Percentiles rank a stretch among this genome's conserved stretches.
These are phyloP conservation scores for Chalciporus chontae DNA, from an alignment of 768 basidiomycete genomes.

Conservation along the genomic window DNA sequence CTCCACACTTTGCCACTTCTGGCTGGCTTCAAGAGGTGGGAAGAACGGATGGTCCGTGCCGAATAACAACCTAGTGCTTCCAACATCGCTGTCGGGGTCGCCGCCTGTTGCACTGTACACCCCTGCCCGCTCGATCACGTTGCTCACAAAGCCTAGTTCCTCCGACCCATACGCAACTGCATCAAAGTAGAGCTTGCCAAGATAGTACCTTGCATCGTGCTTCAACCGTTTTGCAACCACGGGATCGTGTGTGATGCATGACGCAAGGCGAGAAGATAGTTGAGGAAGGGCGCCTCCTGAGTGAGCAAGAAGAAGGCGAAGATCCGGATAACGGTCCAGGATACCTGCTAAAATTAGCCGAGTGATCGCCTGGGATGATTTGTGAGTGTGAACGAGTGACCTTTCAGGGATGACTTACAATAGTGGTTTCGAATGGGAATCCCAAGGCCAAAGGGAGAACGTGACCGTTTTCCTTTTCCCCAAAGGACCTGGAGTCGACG, in stretches of 20 bases:
- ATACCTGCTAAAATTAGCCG: conserved; percentile 79
- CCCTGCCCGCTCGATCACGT: conserved; percentile 60
- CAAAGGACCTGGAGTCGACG: conserved; percentile 70
- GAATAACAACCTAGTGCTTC: conserved; percentile 66
- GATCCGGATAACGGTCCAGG: conserved; percentile 72
- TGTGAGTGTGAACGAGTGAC: not conserved
- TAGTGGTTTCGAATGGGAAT: conserved; percentile 89
- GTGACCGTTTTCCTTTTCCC: conserved; percentile 77
- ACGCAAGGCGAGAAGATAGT: conserved; percentile 79
- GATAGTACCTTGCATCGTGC: conserved; percentile 81
- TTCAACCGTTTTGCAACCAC: conserved; percentile 67
- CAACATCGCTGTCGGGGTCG: conserved; percentile 33
- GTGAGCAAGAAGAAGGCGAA: conserved; percentile 80
- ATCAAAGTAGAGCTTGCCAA: conserved; percentile 77
- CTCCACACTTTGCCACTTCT: conserved; percentile 82
- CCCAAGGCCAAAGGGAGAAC: conserved; percentile 84
- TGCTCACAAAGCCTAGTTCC: conserved; percentile 75
- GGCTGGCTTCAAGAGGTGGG: conserved; percentile 64
- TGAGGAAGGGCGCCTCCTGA: conserved; percentile 84
- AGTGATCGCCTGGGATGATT: conserved; percentile 53
- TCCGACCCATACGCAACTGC: conserved; percentile 89
- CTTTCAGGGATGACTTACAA: conserved; percentile 44
- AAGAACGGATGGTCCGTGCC: conserved; percentile 93
- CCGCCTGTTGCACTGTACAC: conserved; percentile 39
- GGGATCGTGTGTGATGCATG: conserved; percentile 85